Evolutionary conservation across 345 rosid species (phyloP).

Genomic region (Salix suchowensis): DNA sequence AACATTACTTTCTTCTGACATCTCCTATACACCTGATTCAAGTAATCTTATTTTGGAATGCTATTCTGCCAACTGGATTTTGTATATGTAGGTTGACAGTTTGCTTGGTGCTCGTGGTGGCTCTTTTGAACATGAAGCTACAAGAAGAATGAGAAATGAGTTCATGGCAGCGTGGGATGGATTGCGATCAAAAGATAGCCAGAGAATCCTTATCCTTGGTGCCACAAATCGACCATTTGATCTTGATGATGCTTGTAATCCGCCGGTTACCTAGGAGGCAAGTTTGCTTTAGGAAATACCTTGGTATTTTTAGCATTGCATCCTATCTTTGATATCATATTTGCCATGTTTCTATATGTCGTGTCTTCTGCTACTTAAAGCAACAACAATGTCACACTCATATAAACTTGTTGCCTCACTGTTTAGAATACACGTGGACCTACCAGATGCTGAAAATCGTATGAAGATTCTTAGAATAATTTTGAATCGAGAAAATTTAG

Average conservation of each 20-base stretch:
- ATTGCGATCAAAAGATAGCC: conserved; percentile 87
- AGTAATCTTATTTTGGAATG: background rate
- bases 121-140: conserved; percentile 89
- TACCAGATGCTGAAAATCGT: conserved; percentile 89
- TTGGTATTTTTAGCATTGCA: background rate
- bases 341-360: background rate
- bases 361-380: background rate
- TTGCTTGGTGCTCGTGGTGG: conserved; percentile 98
- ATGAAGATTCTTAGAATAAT: conserved; percentile 77
- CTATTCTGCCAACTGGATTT: background rate
- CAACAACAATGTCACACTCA: conserved; percentile 3
- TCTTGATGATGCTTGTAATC: conserved; percentile 97
- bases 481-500: conserved; percentile 50
- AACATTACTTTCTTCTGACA: background rate
- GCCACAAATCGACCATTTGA: conserved; percentile 99
- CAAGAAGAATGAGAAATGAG: conserved; percentile 98
- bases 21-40: background rate
- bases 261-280: conserved; percentile 97
- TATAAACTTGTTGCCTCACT: conserved; percentile 13
- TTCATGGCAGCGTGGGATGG: conserved; percentile 99
- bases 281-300: conserved; percentile 1
- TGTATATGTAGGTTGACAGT: conserved; percentile 70
- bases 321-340: background rate
- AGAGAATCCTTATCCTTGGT: conserved; percentile 91
- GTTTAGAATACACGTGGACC: conserved; percentile 82